Conservation (phyloP, 139 green algal species). For the Closterium sp. region DNA sequence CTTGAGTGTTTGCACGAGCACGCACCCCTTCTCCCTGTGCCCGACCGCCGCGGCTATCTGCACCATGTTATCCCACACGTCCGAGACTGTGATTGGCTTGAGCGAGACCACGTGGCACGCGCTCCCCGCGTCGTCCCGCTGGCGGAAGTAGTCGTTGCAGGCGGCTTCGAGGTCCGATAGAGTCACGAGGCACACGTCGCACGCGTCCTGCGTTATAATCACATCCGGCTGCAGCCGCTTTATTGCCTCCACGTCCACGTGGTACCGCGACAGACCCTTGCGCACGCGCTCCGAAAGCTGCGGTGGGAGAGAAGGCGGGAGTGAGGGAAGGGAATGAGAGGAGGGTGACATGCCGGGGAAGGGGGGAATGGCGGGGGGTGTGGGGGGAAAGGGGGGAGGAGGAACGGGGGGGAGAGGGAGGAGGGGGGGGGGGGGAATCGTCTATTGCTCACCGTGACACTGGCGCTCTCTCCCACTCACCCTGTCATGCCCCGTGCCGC, state of each 20-base stretch:
- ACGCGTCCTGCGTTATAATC: conserved; percentile 57
- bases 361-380: not conserved
- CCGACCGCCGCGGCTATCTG: conserved; percentile 35
- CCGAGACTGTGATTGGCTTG: conserved; percentile 27
- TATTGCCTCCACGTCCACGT: conserved; percentile 38
- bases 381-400: not conserved
- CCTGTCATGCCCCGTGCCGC: not conserved
- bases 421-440: not conserved
- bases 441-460: not conserved
- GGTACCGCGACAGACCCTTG: conserved; percentile 33
- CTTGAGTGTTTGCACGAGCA: conserved; percentile 30
- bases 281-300: conserved; percentile 4
- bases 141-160: conserved; percentile 1
- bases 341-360: not conserved
- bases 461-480: not conserved
- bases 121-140: not conserved
- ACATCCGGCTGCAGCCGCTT: conserved; percentile 37
- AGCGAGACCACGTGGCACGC: conserved; percentile 34
- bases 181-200: conserved; percentile 53
- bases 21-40: conserved; percentile 26
- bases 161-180: conserved; percentile 33
- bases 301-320: not conserved
- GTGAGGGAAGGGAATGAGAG: not conserved
- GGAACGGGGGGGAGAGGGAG: too few species aligned
- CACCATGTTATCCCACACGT: conserved; percentile 45